Evolutionary conservation across 2,329 filamentous ascomycete species (phyloP), one percentile per base, ranked within the genome.

Genomic region (Pseudogymnoascus sp.): DNA sequence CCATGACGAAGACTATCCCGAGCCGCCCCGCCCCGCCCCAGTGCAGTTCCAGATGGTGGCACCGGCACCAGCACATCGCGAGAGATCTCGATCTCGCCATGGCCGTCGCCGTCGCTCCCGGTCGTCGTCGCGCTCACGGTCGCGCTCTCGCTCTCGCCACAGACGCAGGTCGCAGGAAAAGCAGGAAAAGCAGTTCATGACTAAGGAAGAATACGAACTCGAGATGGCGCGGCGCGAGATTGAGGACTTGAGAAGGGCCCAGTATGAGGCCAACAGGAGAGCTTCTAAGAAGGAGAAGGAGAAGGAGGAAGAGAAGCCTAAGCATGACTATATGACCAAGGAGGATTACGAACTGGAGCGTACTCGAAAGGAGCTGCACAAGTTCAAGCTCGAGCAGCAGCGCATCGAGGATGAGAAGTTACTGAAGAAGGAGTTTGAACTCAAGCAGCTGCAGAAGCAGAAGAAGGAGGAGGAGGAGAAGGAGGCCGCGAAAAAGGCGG

Each of bases 341-440:
- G 70, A 77, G 72, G 70, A 76, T 66, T 74, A 80, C 16, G 81
- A 84, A 68, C 76, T 84, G 28, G 77, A 79, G 62, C 77, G 75
- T 40, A 65, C 70, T 6, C 64, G 68, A 2, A 65, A 72, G 38
- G 81, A 81, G 71, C 73, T 84, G 1, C 77, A 81, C 28, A 74
- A 76, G 21, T 79, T 81, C 65, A 81, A 76, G 64, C 70, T 72
- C n/a, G 74, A 74, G 16, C 76, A 80, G 66, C 76, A 79, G 62
- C 40, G 53, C 23, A 76, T 76, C n/a, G 78, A 78, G 67, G 78
- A 81, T 66, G 77, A 82, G 70, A 76, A 76, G 62, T 79, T 80
- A 21, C 78, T 85, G 62, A 82, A 79, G 71, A 77, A 79, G 68
- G 80, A 83, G 66, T 71, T 84, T 42, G 81, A 83, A 69, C 71